A percentile compares a stretch with the other conserved stretches of the same genome.
Evolutionary conservation across 2,329 filamentous ascomycete genomes (phyloP).

Genomic region (Pseudogymnoascus sp.): DNA sequence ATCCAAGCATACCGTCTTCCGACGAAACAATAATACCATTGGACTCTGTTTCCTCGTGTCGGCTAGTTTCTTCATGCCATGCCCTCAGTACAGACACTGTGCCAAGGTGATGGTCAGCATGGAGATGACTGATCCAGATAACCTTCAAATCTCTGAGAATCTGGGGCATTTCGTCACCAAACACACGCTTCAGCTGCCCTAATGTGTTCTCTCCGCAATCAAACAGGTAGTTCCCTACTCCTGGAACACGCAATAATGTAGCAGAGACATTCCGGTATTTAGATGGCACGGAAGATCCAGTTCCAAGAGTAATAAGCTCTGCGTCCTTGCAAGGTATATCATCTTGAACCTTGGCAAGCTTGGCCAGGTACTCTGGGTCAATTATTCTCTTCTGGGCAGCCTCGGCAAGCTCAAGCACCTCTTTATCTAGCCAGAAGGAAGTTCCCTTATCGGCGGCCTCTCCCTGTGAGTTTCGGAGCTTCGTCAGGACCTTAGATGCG

Average conservation of each 20-base stretch:
- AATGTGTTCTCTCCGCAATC: conserved; percentile 91
- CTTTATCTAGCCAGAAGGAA: conserved; percentile 23
- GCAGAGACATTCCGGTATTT: conserved; percentile 94
- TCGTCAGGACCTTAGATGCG: conserved; percentile 34
- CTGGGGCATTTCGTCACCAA: conserved; percentile 56
- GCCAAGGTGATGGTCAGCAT: conserved; percentile 93
- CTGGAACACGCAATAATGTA: conserved; percentile 76
- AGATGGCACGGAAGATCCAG: conserved; percentile 81
- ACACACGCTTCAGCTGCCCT: conserved; percentile 73
- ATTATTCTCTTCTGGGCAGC: conserved; percentile 34
- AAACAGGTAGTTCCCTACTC: conserved; percentile 78
- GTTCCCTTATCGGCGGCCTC: conserved; percentile 17
- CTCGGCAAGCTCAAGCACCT: conserved; percentile 46
- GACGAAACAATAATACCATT: conserved; percentile 56
- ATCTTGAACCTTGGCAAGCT: conserved; percentile 45
- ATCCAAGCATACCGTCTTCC: conserved; percentile 61
- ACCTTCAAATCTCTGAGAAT: conserved; percentile 70
- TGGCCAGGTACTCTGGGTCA: conserved; percentile 38
- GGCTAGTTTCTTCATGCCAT: conserved; percentile 53
- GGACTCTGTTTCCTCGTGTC: conserved; percentile 33
- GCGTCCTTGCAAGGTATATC: conserved; percentile 66
- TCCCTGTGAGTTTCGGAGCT: conserved; percentile 18
- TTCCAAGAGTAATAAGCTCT: conserved; percentile 81
- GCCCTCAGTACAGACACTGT: conserved; percentile 71
- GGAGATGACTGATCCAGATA: conserved; percentile 91